These are phyloP conservation scores for Schoenoplectus triqueter DNA, from an alignment of 202 grass and related monocot species.

Conservation along the genomic window DNA sequence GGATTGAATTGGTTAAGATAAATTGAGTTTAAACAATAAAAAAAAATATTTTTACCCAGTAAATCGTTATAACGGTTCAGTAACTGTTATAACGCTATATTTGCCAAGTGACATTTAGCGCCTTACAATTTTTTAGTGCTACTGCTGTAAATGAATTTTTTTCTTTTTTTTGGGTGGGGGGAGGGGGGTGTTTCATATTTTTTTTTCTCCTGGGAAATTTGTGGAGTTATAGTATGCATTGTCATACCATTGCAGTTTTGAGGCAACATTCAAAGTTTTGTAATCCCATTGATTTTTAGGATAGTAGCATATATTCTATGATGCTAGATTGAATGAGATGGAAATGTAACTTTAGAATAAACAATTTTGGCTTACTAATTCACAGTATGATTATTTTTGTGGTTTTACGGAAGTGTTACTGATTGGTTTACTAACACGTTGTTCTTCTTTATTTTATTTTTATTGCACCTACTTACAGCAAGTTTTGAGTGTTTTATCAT, in stretches of 20 bases:
- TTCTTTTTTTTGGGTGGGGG: too few relatives aligned
- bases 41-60: too few relatives aligned
- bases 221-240: background rate
- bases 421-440: background rate
- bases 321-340: constrained; percentile 5
- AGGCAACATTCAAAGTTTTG: background rate
- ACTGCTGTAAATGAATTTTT: too few relatives aligned
- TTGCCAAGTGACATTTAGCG: background rate
- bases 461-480: background rate
- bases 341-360: constrained; percentile 14
- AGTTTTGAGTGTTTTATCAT: background rate
- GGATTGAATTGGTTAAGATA: too few relatives aligned
- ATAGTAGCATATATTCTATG: background rate
- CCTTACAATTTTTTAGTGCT: background rate
- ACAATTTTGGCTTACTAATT: constrained; percentile 26
- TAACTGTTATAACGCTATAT: too few relatives aligned
- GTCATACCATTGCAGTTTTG: background rate
- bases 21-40: too few relatives aligned
- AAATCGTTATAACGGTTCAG: too few relatives aligned
- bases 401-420: background rate
- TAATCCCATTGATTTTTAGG: background rate
- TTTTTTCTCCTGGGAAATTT: background rate
- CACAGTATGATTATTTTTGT: background rate
- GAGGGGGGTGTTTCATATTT: background rate
- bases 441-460: background rate